Percentiles rank a stretch among this genome's conserved stretches.
These are phyloP conservation scores for Buxus sempervirens DNA, from an alignment of 164 flowering plant genomes.

Conservation along the genomic window DNA sequence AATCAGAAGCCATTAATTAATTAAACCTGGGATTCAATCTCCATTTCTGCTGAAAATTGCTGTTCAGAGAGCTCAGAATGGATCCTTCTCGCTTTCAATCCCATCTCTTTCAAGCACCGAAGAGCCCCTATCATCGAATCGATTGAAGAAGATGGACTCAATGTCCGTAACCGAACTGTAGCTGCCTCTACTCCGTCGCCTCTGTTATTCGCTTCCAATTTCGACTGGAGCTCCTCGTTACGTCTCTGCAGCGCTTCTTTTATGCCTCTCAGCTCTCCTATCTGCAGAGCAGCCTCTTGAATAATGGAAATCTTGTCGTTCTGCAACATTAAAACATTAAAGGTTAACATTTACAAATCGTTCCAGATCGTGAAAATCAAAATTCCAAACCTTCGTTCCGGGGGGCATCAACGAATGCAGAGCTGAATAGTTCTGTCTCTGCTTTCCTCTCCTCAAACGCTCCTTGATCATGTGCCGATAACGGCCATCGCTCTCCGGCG, in stretches of 20 bases:
- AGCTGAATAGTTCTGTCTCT: slow-evolving; percentile 32
- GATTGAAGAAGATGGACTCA: slow-evolving; percentile 31
- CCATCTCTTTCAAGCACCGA: slow-evolving; percentile 32
- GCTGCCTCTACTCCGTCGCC: slow-evolving; percentile 3
- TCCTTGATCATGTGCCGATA: slow-evolving; percentile 53
- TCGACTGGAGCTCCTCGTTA: slow-evolving; percentile 24
- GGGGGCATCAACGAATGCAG: slow-evolving; percentile 44
- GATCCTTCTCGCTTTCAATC: slow-evolving; percentile 23
- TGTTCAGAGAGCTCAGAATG: slow-evolving; percentile 22
- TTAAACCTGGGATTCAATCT: slow-evolving; percentile 33
- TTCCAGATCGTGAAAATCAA: no score
- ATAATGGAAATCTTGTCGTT: slow-evolving; percentile 43
- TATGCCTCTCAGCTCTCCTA: slow-evolving; percentile 26
- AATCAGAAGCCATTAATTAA: no score
- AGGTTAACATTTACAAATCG: background rate
- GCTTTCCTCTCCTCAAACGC: slow-evolving; percentile 49
- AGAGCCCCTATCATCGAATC: slow-evolving; percentile 41
- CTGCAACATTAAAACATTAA: slow-evolving; percentile 17
- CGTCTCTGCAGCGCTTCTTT: slow-evolving; percentile 30
- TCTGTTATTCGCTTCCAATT: background rate
- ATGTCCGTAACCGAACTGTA: slow-evolving; percentile 23
- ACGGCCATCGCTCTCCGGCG: slow-evolving; percentile 21
- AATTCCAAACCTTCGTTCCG: slow-evolving; percentile 42
- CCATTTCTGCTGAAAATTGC: slow-evolving; percentile 27
- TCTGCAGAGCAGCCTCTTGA: slow-evolving; percentile 22